Evolutionary conservation across 2,329 filamentous ascomycete genomes (phyloP).

Genomic region (Diaporthe capsici): DNA sequence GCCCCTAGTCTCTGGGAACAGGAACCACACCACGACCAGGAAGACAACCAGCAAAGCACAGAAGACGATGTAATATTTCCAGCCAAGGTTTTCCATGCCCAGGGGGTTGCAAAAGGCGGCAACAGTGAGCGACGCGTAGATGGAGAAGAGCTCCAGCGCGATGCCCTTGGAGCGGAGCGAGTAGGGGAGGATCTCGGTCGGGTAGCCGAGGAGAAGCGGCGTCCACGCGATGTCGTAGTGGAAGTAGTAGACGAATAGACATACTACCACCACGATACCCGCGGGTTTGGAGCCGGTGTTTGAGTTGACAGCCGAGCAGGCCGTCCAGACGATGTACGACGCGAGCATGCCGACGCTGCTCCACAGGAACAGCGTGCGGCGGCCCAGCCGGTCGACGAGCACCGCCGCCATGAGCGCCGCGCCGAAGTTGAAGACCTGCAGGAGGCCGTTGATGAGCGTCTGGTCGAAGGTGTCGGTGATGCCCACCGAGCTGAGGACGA

Average conservation of each 20-base stretch:
- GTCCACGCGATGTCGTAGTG: conserved; percentile 63
- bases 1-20: conserved; percentile 53
- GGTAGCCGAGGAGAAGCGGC: conserved; percentile 61
- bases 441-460: conserved; percentile 54
- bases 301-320: conserved; percentile 51
- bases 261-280: conserved; percentile 57
- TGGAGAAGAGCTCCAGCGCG: conserved; percentile 60
- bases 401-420: conserved; percentile 54
- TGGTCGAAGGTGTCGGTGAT: conserved; percentile 52
- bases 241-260: conserved; percentile 63
- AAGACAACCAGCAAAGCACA: conserved; percentile 53
- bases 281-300: conserved; percentile 47
- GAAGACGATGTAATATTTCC: conserved; percentile 56
- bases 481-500: conserved; percentile 54
- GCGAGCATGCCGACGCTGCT: conserved; percentile 54
- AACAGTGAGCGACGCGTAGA: conserved; percentile 52
- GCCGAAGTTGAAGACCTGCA: conserved; percentile 54
- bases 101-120: conserved; percentile 52
- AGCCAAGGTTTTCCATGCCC: conserved; percentile 52
- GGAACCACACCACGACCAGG: conserved; percentile 45
- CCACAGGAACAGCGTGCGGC: conserved; percentile 58
- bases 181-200: conserved; percentile 57
- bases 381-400: conserved; percentile 58
- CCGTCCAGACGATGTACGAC: conserved; percentile 56
- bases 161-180: conserved; percentile 55